Percentiles rank a stretch among this genome's conserved stretches.
Evolutionary conservation across 768 basidiomycete species (phyloP).

Genomic region (Daedaleopsis sinensis): DNA sequence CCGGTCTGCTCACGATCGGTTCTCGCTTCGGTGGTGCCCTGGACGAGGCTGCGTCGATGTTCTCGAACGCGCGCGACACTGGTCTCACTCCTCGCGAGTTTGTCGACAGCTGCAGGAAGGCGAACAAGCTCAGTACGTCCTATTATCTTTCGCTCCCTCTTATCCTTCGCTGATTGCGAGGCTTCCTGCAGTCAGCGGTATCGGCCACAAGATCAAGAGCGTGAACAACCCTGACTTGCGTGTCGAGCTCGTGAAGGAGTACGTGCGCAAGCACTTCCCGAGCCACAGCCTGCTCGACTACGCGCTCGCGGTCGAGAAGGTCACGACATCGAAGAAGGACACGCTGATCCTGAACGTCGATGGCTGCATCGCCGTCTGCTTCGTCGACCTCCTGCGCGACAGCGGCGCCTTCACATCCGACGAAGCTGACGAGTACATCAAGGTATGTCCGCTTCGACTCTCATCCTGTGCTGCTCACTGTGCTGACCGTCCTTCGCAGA

Average conservation of each 20-base stretch:
- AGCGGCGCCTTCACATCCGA: conserved; percentile 94
- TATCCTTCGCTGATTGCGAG: conserved; percentile 1
- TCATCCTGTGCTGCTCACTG: background rate
- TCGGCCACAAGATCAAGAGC: conserved; percentile 99
- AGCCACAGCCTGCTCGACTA: conserved; percentile 91
- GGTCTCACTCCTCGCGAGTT: conserved; percentile 98
- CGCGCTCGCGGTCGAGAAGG: conserved; percentile 95
- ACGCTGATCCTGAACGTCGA: conserved; percentile 97
- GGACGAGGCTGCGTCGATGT: conserved; percentile 96
- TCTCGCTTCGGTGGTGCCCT: conserved; percentile 98
- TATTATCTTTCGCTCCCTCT: background rate
- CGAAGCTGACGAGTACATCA: conserved; percentile 97
- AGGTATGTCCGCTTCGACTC: conserved; percentile 40
- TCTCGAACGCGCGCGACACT: conserved; percentile 87
- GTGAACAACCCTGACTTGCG: conserved; percentile 95
- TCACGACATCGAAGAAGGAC: conserved; percentile 97
- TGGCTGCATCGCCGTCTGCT: conserved; percentile 94
- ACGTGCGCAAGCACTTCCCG: conserved; percentile 94
- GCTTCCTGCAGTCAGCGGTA: conserved; percentile 75
- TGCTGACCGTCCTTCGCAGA: conserved; percentile 40
- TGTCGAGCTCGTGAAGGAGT: conserved; percentile 95
- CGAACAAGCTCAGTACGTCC: conserved; percentile 88
- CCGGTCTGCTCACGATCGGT: conserved; percentile 96
- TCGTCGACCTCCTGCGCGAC: conserved; percentile 92
- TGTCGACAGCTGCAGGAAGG: conserved; percentile 90